Evolutionary conservation across 148 eudicot species (phyloP), one percentile per base, ranked within the genome.

Genomic region (Amaranthus cruentus): DNA sequence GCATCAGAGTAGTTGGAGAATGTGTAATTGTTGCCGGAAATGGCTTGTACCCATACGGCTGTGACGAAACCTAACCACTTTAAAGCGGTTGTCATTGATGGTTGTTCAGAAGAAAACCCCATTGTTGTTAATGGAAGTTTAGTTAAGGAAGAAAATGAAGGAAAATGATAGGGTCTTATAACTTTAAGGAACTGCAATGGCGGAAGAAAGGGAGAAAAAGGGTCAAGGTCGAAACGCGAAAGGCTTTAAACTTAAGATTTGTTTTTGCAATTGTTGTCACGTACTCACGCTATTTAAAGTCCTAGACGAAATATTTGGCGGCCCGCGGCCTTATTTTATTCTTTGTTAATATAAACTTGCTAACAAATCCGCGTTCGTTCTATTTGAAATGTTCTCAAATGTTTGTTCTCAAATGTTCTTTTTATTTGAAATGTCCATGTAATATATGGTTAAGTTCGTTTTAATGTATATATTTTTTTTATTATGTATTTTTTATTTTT

Each of bases 1-100:
- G 92, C 82, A 51, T 87, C 84, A 3, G 96, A 88, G 78, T 88
- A 88, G 78, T 88, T 90, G 0, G 92, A 85, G 75, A 90, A 88
- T 2, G 90, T 87, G 79, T 90, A 90, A 56, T 85, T 88, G 81
- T 84, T 90, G 76, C 92, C 96, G 18, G 92, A 87, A 4, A 88
- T 81, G 5, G 96, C 78, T 70, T 90, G 92, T 4, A 90, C 92
- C 96, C 96, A 88, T 0, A 90, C 85, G 13, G 90, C 96, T 2
- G 92, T 80, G 5, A 90, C 92, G 6, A 90, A 88, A 2, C 92
- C 96, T 18, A 90, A 62, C 96, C 96, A 90, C 52, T 88, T 90
- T 1, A 83, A 69, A 53, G 85, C 66, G 2, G 83, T 79, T 6
- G 44, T 63, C 28, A 12, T 70, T 49, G 74, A 48, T 10, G 82